Conservation (phyloP, 306 rosid genomes). For the Urtica urens region DNA sequence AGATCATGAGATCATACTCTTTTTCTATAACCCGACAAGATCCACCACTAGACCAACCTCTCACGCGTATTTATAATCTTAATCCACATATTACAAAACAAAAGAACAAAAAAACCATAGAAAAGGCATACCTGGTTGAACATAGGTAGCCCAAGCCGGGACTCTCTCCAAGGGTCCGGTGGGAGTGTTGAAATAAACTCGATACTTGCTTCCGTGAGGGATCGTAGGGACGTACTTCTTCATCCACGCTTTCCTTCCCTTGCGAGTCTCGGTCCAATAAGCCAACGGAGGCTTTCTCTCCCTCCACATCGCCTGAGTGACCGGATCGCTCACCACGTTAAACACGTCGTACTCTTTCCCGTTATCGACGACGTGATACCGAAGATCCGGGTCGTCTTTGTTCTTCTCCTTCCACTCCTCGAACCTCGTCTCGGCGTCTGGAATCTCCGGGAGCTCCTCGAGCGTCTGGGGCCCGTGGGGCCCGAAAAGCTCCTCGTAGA, state of each 20-base stretch:
- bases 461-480: constrained; percentile 92
- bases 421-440: constrained; percentile 87
- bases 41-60: too few species aligned
- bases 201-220: constrained; percentile 92
- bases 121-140: constrained; percentile 67
- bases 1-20: too few species aligned
- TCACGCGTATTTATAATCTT: too few species aligned
- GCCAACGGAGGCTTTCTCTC: constrained; percentile 61
- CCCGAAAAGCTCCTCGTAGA: constrained; percentile 85
- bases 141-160: constrained; percentile 99
- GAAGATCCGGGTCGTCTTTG: constrained; percentile 44
- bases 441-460: constrained; percentile 69
- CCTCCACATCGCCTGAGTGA: constrained; percentile 44
- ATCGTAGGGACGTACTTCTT: constrained; percentile 69
- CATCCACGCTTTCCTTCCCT: constrained; percentile 93
- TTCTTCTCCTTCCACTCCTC: constrained; percentile 69
- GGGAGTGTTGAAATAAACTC: constrained; percentile 93
- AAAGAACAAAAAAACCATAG: constrained; percentile 10
- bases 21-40: too few species aligned
- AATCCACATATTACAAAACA: not conserved
- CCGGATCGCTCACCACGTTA: constrained; percentile 58
- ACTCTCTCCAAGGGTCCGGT: constrained; percentile 81
- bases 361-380: constrained; percentile 57
- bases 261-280: constrained; percentile 90
- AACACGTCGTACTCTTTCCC: constrained; percentile 79